phyloP scores from a whole-genome alignment of 2,329 filamentous ascomycete genomes.

The Calonectria naviculata region DNA sequence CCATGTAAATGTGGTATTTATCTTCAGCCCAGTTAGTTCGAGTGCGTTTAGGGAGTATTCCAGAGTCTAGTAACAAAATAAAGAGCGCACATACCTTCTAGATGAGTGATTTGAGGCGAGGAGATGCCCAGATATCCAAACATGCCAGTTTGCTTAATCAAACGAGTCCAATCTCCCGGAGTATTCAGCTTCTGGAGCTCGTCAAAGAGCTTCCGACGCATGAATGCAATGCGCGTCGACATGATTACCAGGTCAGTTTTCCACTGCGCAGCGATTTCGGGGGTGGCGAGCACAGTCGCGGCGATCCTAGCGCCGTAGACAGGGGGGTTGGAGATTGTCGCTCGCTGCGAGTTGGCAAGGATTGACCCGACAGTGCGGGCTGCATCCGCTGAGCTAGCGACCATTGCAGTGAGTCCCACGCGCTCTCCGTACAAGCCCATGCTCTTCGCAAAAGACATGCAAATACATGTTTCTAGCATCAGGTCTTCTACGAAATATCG shows the following conservation, averaged over 20 bases:
- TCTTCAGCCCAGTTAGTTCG: no score
- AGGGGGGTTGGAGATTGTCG: constrained; percentile 48
- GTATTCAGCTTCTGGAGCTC: constrained; percentile 43
- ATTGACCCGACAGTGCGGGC: constrained; percentile 38
- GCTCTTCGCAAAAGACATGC: constrained; percentile 72
- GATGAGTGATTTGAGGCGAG: constrained; percentile 1
- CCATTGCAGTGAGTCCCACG: constrained; percentile 44
- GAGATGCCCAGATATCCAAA: constrained; percentile 58
- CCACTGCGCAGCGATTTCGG: constrained; percentile 46
- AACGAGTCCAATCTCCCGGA: constrained; percentile 48
- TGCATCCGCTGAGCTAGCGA: constrained; percentile 31
- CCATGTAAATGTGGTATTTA: constrained; percentile 23
- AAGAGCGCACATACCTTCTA: not conserved
- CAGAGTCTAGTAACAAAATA: no score
- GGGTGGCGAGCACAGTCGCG: constrained; percentile 41
- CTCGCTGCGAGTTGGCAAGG: constrained; percentile 44
- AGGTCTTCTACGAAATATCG: constrained; percentile 42
- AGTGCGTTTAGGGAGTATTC: no score
- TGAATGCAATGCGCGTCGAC: constrained; percentile 46
- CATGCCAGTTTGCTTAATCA: constrained; percentile 51
- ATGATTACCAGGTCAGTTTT: constrained; percentile 47
- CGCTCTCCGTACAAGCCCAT: constrained; percentile 59
- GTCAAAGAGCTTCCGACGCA: constrained; percentile 45
- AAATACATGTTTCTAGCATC: constrained; percentile 63
- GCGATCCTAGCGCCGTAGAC: constrained; percentile 48